Conservation (phyloP, 257 asterid species). For the Fraxinus cuspidata region DNA sequence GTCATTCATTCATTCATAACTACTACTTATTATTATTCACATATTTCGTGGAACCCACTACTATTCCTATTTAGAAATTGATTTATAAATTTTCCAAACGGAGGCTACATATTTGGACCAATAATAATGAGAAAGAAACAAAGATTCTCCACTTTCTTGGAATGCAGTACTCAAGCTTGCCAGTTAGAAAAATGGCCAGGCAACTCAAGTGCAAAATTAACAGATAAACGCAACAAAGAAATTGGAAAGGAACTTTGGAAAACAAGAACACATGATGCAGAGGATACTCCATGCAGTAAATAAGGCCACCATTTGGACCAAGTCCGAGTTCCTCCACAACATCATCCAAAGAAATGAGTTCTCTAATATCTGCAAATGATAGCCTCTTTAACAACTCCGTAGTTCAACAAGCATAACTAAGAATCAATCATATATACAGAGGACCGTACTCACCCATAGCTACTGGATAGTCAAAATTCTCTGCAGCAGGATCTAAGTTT, state of each 20-base stretch:
- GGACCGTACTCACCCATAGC: constrained; percentile 69
- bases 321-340: constrained; percentile 93
- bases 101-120: constrained; percentile 18
- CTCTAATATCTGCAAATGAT: constrained; percentile 71
- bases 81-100: too few relatives aligned
- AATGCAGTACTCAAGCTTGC: neutral
- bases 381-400: neutral
- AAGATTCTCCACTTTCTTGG: constrained; percentile 5
- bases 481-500: constrained; percentile 97
- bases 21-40: too few relatives aligned
- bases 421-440: constrained; percentile 2
- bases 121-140: constrained; percentile 13
- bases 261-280: constrained; percentile 7
- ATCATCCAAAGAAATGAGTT: constrained; percentile 84
- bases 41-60: too few relatives aligned
- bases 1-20: too few relatives aligned
- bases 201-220: neutral
- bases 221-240: neutral
- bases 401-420: neutral
- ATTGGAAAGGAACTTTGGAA: neutral
- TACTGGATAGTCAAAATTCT: constrained; percentile 89
- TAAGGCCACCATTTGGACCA: constrained; percentile 96
- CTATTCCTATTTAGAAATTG: too few relatives aligned
- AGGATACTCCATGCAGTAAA: constrained; percentile 99
- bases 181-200: neutral